Evolutionary conservation across 192 early-diverging fungal species (phyloP), one percentile per base, ranked within the genome.

Genomic region (Obelidium mucronatum): DNA sequence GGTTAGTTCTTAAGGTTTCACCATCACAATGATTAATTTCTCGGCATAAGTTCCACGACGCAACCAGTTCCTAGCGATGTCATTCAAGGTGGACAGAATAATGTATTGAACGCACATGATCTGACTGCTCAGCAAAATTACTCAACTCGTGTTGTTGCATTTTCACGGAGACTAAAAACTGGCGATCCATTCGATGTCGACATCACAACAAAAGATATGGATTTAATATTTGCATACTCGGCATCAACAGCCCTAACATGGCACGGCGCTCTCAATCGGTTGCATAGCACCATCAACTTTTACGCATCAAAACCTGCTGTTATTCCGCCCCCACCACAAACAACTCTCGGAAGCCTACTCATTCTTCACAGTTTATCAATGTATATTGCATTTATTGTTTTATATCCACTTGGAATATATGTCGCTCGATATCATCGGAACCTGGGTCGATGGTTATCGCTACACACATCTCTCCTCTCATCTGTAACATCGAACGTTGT

Each of bases 341-440:
- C 53, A 2, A 19, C 35, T 59, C 13, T 36, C 6, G n/a, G 28
- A 6, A 53, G 51, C 28, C 58, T 83, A 5, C 63, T 78, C 37
- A 54, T 78, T 39, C 62, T 83, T 22, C 81, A 83, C 35, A 79
- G 81, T 28, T 22, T 67, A 33, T 55, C 55, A 3, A 82, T 82
- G 80, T 74, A 58, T 42, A 39, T 77, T 37, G 74, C 78, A 1
- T 79, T 83, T 51, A 75, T 71, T n/a, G 68, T 77, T 56, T 39
- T 80, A 35, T 80, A 74, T 66, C 81, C 81, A 3, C 35, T 82
- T 13, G 81, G 78, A 59, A 83, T 83, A 0, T 77, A 71, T 60
- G 69, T 83, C 24, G 81, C 81, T 0, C 13, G 81, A 22, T 82
- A 82, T 61, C 40, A 77, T 40, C 37, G 39, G 17, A 62, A 70